Evolutionary conservation across 1,284 basidiomycete genomes (phyloP), one percentile per base, ranked within the genome.

Genomic region (Volvariella surrecta): DNA sequence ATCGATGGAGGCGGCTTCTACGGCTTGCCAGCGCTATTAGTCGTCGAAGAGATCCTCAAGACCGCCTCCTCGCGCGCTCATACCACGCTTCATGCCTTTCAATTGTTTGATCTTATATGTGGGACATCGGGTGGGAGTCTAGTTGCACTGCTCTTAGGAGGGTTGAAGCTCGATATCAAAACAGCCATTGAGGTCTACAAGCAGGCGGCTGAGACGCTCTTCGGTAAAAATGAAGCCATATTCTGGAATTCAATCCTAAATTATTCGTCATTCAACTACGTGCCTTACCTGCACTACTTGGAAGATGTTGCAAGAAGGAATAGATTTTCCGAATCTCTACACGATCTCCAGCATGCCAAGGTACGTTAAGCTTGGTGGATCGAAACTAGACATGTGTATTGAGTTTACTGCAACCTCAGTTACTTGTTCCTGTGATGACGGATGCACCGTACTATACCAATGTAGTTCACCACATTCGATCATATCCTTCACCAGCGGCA

Each of bases 81-180:
- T 32, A 42, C 44, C 19, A 3, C 32, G 7, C 44, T 52, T 9
- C 46, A 49, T n/a, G 59, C 59, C 28, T 56, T 51, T 43, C 49
- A 61, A 28, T 44, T 58, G 28, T 63, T 62, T 47, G 60, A 62
- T 44, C 45, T 61, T 10, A 58, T 63, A 22, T 54, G 53, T 24
- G 61, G 61, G 1, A 57, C 60, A 3, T 56, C 57, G 2, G 52
- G 55, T 6, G 61, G 61, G 11, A 60, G 57, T 1, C 52, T 64
- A 7, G 52, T 62, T 32, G 54, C 60, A 4, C 46, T 63, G 8
- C 52, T 64, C 37, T 48, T 64, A 10, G 62, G 60, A 7, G 54
- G 60, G 4, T 49, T 63, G 16, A 50, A 56, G 4, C 48, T 63
- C 32, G 53, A 55, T 39, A 58, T 59, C 28, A 45, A 47, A 8